Conservation (phyloP, 2,329 filamentous ascomycete species). For the Fusarium nodosum region DNA sequence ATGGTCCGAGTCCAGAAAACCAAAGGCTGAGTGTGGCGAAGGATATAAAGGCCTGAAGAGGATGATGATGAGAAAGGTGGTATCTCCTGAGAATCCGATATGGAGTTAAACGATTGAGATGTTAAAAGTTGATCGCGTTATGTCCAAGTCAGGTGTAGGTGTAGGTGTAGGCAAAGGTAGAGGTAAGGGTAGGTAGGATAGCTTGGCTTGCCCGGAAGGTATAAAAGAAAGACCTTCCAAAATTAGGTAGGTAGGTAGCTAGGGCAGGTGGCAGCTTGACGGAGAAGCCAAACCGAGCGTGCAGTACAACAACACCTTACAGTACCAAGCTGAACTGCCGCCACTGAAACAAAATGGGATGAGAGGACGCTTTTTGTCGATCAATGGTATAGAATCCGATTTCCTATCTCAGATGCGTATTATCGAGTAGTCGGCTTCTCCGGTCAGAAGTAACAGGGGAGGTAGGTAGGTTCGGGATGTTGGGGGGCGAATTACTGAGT, state of each 20-base stretch:
- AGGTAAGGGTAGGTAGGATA: too few relatives aligned
- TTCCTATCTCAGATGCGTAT: not conserved
- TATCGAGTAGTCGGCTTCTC: not conserved
- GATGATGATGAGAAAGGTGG: not conserved
- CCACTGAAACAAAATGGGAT: not conserved
- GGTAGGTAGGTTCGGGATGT: not conserved
- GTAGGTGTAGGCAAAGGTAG: too few relatives aligned
- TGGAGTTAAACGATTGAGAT: not conserved
- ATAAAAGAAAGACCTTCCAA: constrained; percentile 10
- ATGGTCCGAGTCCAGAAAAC: constrained; percentile 9
- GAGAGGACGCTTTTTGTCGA: not conserved
- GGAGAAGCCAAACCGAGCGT: constrained; percentile 37
- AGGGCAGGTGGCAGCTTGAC: constrained; percentile 25
- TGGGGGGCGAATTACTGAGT: constrained; percentile 13
- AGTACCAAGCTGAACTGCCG: not conserved
- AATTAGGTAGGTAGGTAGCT: not conserved
- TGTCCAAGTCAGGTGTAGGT: constrained; percentile 2
- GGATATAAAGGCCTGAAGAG: not conserved
- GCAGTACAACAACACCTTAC: not conserved
- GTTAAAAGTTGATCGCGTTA: not conserved
- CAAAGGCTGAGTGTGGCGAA: constrained; percentile 10
- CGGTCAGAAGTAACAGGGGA: not conserved
- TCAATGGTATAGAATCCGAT: constrained; percentile 17
- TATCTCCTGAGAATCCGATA: not conserved
- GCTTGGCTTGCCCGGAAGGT: not conserved